Conservation (phyloP, 2,329 filamentous ascomycete species). For the Pyricularia sp. region DNA sequence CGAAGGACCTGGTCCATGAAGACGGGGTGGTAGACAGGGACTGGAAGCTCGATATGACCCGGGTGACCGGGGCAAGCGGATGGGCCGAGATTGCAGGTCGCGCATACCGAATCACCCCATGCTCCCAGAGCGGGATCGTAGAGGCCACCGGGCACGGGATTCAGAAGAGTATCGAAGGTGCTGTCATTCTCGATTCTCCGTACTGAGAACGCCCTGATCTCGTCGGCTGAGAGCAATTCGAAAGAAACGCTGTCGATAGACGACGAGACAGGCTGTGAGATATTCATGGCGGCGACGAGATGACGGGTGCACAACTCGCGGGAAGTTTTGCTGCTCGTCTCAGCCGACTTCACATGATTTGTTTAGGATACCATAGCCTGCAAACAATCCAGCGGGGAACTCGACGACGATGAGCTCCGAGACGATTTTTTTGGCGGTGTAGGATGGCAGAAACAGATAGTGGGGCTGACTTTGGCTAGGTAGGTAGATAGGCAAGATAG, state of each 20-base stretch:
- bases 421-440: conserved; percentile 6
- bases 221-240: conserved; percentile 68
- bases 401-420: background rate
- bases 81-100: conserved; percentile 81
- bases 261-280: conserved; percentile 74
- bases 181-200: conserved; percentile 87
- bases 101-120: conserved; percentile 80
- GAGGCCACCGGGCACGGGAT: conserved; percentile 81
- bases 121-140: conserved; percentile 90
- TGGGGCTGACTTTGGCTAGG: background rate
- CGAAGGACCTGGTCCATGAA: conserved; percentile 90
- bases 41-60: conserved; percentile 90
- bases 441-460: conserved; percentile 22
- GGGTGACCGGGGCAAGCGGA: conserved; percentile 83
- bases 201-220: conserved; percentile 84
- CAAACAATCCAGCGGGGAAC: background rate
- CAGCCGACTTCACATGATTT: background rate
- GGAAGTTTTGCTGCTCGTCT: background rate
- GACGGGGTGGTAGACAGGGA: conserved; percentile 90
- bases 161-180: conserved; percentile 88
- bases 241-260: conserved; percentile 84
- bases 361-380: background rate
- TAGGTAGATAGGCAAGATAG: too few relatives aligned
- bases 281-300: conserved; percentile 43
- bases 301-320: conserved; percentile 1